These are phyloP conservation scores for Solanum tarijense DNA, from an alignment of 257 asterid genomes.

Conservation along the genomic window DNA sequence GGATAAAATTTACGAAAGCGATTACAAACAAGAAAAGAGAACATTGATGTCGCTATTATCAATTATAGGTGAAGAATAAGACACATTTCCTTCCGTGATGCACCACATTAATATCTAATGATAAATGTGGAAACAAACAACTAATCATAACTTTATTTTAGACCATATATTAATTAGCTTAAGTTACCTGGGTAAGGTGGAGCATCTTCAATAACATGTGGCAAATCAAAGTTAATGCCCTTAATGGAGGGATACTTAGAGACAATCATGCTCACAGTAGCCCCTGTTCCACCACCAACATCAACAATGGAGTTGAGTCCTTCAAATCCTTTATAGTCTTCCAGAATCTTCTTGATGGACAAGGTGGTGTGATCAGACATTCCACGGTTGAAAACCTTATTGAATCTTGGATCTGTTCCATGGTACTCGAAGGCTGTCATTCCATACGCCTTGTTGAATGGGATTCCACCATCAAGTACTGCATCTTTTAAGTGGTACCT, in stretches of 20 bases:
- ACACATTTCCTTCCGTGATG: too few relatives aligned
- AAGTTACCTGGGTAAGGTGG: constrained; percentile 48
- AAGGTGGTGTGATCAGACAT: constrained; percentile 72
- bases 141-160: not conserved
- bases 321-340: constrained; percentile 52
- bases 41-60: not conserved
- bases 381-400: constrained; percentile 70
- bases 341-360: constrained; percentile 62
- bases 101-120: not conserved
- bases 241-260: constrained; percentile 51
- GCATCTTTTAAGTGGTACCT: constrained; percentile 89
- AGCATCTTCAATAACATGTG: constrained; percentile 72
- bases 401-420: constrained; percentile 70
- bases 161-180: not conserved
- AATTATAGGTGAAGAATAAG: not conserved
- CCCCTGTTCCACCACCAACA: constrained; percentile 90
- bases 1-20: not conserved
- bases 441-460: constrained; percentile 81
- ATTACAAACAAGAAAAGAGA: not conserved
- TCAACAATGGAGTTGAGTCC: constrained; percentile 69
- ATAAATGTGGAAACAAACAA: not conserved
- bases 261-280: constrained; percentile 58
- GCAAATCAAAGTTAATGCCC: constrained; percentile 75
- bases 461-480: constrained; percentile 79
- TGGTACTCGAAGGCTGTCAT: constrained; percentile 74